Base-by-base conservation (phyloP, 352 stramenopile species). In the Nothophytophthora sp. region DNA sequence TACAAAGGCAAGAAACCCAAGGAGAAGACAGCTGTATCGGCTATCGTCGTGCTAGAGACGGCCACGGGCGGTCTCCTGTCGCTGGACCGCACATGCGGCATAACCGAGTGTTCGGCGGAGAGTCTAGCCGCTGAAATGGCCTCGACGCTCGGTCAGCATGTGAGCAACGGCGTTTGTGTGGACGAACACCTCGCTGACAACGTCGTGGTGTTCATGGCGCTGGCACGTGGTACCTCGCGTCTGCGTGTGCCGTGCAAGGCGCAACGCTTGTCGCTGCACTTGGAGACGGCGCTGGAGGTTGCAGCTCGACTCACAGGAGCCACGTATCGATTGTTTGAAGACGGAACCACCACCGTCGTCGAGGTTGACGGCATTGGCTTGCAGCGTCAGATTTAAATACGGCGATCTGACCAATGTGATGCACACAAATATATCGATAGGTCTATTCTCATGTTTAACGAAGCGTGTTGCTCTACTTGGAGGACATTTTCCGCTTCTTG, bases 101-200 rank as follows among this genome's bases (percentile, higher is more conserved):
- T 55, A 22, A 57, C 43, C 19, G 55, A 53, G 41, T 40, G 36
- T 2, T 51, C 56, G 7, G 58, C 72, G 4, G 66, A 67, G 20
- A 63, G 72, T 25, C 67, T 76, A 3, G 72, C 77, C 0, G 59
- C 59, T 8, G 60, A 74, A 18, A 65, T 81, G 2, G 60, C 57
- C 16, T 64, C 44, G 16, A 70, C 59, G 39, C 46, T 89, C 0
- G 28, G 13, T 2, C 46, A 63, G 16, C 61, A 77, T 19, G 4
- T 86, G 11, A 44, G 65, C 1, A 69, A 70, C 13, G 75, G 79
- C 13, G 59, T 78, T 3, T 92, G 78, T 32, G 63, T 92, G 28
- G 81, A 90, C 37, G 81, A 90, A 47, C 78, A 92, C 49, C 41
- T 92, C 1, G 78, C 81, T 0, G 81, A 92, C 60, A 90, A 92